These are phyloP conservation scores for Melanomma pulvis-pyrius DNA, from an alignment of 495 filamentous ascomycete species.

Conservation along the genomic window DNA sequence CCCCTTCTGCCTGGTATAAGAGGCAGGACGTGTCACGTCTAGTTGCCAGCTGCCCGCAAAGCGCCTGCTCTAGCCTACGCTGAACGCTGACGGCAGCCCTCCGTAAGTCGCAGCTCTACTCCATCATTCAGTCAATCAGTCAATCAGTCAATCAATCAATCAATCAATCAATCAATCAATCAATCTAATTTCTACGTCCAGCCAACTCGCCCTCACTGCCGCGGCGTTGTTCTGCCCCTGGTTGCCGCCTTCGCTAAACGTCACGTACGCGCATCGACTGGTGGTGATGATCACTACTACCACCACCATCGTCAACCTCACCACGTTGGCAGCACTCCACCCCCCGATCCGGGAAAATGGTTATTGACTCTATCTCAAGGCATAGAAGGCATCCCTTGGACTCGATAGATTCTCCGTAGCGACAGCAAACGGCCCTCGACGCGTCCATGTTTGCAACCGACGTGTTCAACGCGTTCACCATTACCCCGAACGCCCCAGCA, in stretches of 20 bases:
- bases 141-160: no score
- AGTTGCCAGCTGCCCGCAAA: no score
- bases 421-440: background rate
- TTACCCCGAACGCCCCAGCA: background rate
- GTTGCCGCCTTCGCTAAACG: background rate
- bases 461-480: constrained; percentile 23
- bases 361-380: constrained; percentile 4
- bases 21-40: no score
- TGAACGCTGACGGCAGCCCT: no score
- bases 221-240: background rate
- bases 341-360: constrained; percentile 21
- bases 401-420: constrained; percentile 19
- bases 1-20: no score
- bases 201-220: background rate
- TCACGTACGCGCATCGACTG: constrained; percentile 13
- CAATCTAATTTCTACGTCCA: background rate
- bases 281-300: background rate
- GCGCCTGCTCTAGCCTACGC: no score
- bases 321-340: constrained; percentile 4
- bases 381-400: constrained; percentile 8
- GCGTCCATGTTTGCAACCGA: constrained; percentile 5
- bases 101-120: no score
- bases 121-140: no score
- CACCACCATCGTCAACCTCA: background rate
- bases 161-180: no score